phyloP scores from a whole-genome alignment of 2,329 filamentous ascomycete genomes.

The Aspergillus sp. region DNA sequence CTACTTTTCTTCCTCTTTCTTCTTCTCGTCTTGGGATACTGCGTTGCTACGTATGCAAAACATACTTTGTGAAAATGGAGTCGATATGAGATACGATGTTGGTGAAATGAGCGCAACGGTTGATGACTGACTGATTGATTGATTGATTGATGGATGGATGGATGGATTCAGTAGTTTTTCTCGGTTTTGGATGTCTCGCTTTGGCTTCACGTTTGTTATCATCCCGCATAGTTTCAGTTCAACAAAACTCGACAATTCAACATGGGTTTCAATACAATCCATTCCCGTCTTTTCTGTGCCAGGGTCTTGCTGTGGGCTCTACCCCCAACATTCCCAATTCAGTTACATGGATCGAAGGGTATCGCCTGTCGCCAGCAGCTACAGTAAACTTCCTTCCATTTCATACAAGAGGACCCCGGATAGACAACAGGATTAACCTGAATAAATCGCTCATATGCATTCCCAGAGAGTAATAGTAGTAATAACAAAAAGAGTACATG shows the following conservation, averaged over 20 bases:
- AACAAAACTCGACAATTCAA: neutral
- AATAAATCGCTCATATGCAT: conserved; percentile 28
- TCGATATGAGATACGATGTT: conserved; percentile 12
- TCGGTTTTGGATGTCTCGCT: neutral
- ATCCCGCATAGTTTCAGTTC: neutral
- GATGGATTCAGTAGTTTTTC: neutral
- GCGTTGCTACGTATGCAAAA: neutral
- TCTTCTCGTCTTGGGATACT: neutral
- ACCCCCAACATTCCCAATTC: neutral
- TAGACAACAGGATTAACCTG: neutral
- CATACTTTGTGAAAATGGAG: neutral
- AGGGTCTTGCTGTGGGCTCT: neutral
- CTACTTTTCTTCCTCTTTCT: neutral
- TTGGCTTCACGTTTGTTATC: neutral
- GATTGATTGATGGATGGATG: neutral
- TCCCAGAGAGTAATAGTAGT: conserved; percentile 10
- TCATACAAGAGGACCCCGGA: neutral
- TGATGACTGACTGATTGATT: neutral
- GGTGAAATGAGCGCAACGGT: conserved; percentile 3
- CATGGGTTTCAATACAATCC: neutral
- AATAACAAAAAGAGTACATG: conserved; percentile 13
- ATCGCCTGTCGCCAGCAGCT: neutral
- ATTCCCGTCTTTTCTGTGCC: neutral
- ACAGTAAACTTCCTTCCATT: neutral
- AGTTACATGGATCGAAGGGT: neutral